Percentiles rank a stretch among this genome's conserved stretches.
Evolutionary conservation across 768 basidiomycete species (phyloP).

Genomic region (Filobasidium wieringae): DNA sequence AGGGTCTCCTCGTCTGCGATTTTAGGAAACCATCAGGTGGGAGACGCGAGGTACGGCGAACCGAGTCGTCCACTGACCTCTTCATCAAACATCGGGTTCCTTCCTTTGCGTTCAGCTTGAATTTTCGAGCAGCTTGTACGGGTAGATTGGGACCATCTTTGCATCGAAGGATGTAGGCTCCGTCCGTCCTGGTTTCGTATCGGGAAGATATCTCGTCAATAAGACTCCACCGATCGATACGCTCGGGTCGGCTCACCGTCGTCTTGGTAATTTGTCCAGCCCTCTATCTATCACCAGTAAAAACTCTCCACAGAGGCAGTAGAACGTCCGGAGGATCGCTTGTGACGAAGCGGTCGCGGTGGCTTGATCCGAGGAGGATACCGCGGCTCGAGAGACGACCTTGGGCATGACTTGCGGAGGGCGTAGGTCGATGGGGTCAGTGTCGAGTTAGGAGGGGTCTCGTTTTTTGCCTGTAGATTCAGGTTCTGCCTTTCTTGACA

Average conservation of each 20-base stretch:
- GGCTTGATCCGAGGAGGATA: constrained; percentile 62
- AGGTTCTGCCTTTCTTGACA: too few relatives aligned
- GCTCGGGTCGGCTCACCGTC: constrained; percentile 25
- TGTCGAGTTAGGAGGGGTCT: too few relatives aligned
- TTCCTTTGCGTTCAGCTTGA: constrained; percentile 71
- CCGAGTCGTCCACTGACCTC: constrained; percentile 46
- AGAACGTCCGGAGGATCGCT: constrained; percentile 39
- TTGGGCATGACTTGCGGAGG: constrained; percentile 88
- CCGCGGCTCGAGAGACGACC: constrained; percentile 74
- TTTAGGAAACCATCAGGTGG: neutral
- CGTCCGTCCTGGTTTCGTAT: constrained; percentile 51
- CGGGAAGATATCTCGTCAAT: constrained; percentile 43
- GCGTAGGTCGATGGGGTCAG: too few relatives aligned
- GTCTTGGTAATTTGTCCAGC: constrained; percentile 32
- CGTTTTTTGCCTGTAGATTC: too few relatives aligned
- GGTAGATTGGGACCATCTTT: constrained; percentile 48
- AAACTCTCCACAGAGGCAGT: constrained; percentile 41
- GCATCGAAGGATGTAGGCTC: constrained; percentile 64
- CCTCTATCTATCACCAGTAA: constrained; percentile 38
- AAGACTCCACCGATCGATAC: constrained; percentile 41
- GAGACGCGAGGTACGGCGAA: too few relatives aligned
- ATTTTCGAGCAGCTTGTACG: constrained; percentile 52
- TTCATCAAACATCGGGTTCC: constrained; percentile 63
- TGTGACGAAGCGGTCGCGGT: constrained; percentile 29
- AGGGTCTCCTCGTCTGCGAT: neutral